phyloP scores from a whole-genome alignment of 768 basidiomycete species.

The Suillus decipiens region DNA sequence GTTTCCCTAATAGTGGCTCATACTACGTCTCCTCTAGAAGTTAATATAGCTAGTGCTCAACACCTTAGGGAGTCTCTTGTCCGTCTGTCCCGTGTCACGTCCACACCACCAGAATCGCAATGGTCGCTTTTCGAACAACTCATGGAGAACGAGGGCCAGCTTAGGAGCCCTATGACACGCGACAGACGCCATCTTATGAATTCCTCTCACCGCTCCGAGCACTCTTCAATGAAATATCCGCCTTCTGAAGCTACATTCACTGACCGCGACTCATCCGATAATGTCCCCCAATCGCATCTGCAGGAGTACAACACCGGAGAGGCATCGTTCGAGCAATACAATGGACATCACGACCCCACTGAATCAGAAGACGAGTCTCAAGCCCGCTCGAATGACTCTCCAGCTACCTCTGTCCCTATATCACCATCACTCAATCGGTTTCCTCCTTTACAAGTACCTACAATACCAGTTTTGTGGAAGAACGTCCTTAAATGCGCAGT shows the following conservation, averaged over 20 bases:
- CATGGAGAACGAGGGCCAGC: conserved; percentile 65
- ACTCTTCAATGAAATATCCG: conserved; percentile 8
- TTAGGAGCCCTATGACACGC: conserved; percentile 19
- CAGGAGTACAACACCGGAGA: not conserved
- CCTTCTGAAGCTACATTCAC: conserved; percentile 7
- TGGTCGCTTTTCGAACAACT: conserved; percentile 74
- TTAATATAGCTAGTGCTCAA: conserved; percentile 17
- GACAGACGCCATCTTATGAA: conserved; percentile 13
- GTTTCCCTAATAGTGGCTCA: conserved; percentile 12
- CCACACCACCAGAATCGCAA: conserved; percentile 33
- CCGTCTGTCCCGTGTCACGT: conserved; percentile 12
- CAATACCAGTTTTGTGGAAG: conserved; percentile 52
- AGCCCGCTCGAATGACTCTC: conserved; percentile 17
- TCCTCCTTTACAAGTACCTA: conserved; percentile 29
- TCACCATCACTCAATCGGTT: conserved; percentile 16
- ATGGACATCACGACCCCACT: not conserved
- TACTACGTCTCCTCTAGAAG: conserved; percentile 15
- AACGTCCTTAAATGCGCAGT: conserved; percentile 90
- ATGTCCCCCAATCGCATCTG: not conserved
- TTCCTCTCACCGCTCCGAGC: conserved; percentile 2
- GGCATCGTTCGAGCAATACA: not conserved
- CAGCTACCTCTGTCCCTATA: conserved; percentile 12
- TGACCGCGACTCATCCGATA: not conserved
- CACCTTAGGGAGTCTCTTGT: conserved; percentile 19
- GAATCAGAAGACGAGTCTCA: conserved; percentile 16